Base-by-base conservation (phyloP, 257 asterid species). In the Echium plantagineum region DNA sequence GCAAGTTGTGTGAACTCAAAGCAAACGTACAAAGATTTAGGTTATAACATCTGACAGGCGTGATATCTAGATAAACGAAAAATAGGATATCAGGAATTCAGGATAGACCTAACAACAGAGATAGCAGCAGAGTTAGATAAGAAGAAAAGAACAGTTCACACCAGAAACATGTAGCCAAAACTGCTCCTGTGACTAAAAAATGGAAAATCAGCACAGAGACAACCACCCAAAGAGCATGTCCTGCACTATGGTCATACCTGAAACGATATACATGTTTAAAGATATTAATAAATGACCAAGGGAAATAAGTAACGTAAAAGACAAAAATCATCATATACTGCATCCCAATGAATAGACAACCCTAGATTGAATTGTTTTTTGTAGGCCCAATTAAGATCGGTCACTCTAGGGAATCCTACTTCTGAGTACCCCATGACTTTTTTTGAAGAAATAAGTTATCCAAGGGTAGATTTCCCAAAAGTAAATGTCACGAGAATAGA, bases 221-320 rank as follows among this genome's bases (percentile, higher is more conserved):
- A 63, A 93, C 86, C 65, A 93, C 94, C 69, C 79, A 89, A 77
- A 83, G 78, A 71, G 97, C 82, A 69, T 93, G 99, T 35, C 97
- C 97, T n/a, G 70, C 80, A 62, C 96, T 86, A 64, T 83, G 94
- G 74, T 84, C 97, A 66, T 89, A 93, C 94, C 99, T 93, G 93
- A 71, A 79, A 75, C 68, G 61, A 63, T 35, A 71, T 58, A 62
- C 54, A 42, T 21, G 53, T 59, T 28, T 28, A 28, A 3, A 3
- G 32, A 28, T 28, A 28, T 28, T 28, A 28, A 3, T 28, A 28
- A 28, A 6, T 6, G 5, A 28, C 32, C 5, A 28, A 28, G 5
- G 32, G 32, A 28, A 19, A 46, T 55, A 58, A 24, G 26, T 24
- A 24, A 1, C 26, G 3, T 1, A 24, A 24, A 24, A 24, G 26